phyloP scores from a whole-genome alignment of 1,284 basidiomycete species.

The Cutaneotrichosporon curvatum region DNA sequence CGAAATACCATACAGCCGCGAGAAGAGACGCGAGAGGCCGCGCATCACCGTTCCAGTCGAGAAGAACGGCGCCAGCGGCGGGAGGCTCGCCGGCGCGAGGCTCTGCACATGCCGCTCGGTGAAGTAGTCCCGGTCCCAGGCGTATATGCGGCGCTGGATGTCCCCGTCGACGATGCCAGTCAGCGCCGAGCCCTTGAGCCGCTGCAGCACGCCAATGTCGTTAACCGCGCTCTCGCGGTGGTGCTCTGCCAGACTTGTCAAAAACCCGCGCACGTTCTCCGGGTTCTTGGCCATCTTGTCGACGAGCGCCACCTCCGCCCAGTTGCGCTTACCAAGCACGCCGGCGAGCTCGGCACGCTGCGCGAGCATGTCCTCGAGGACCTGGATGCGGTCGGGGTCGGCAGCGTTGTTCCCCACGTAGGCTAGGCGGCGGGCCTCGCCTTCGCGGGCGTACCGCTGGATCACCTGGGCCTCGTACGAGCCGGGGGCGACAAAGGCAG shows the following conservation, averaged over 20 bases:
- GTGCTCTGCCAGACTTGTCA: constrained; percentile 67
- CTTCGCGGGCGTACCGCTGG: constrained; percentile 72
- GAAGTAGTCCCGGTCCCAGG: constrained; percentile 91
- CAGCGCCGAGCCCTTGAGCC: constrained; percentile 65
- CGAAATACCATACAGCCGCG: constrained; percentile 76
- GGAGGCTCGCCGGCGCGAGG: constrained; percentile 51
- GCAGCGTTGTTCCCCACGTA: constrained; percentile 65
- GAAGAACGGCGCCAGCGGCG: constrained; percentile 56
- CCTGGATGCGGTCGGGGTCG: constrained; percentile 46
- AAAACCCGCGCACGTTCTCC: constrained; percentile 77
- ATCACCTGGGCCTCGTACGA: constrained; percentile 88
- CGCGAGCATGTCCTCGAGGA: constrained; percentile 66
- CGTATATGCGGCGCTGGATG: constrained; percentile 52
- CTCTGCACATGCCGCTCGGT: constrained; percentile 35
- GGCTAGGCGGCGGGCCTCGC: constrained; percentile 70
- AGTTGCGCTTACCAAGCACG: constrained; percentile 73
- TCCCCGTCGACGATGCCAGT: constrained; percentile 27
- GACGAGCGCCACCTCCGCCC: constrained; percentile 70
- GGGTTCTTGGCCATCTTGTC: constrained; percentile 95
- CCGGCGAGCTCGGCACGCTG: constrained; percentile 70
- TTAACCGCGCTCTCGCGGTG: constrained; percentile 65
- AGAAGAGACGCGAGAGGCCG: constrained; percentile 76
- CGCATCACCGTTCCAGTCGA: constrained; percentile 81
- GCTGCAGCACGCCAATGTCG: constrained; percentile 64
- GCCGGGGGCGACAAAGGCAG: constrained; percentile 67